These are phyloP conservation scores for Brassica napus DNA, from an alignment of 345 rosid species.

Conservation along the genomic window DNA sequence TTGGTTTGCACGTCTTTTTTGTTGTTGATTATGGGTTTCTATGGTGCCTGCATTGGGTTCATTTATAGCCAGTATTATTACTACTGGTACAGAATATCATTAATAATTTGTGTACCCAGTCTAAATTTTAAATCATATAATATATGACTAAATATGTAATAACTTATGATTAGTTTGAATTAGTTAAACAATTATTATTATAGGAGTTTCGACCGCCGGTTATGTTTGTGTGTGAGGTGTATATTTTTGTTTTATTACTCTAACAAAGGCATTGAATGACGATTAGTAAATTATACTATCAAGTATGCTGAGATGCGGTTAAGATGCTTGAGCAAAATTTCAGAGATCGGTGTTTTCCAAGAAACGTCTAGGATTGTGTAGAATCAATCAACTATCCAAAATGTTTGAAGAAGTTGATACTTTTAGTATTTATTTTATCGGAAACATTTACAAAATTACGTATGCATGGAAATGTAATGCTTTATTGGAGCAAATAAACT, in stretches of 20 bases:
- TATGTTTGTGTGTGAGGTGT: conserved; percentile 19
- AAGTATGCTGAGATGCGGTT: neutral
- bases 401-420: neutral
- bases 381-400: neutral
- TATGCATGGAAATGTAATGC: neutral
- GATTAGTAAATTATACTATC: neutral
- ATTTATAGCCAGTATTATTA: neutral
- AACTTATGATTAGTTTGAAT: conserved; percentile 8
- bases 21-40: neutral
- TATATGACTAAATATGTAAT: neutral
- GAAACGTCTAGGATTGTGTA: neutral
- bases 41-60: conserved; percentile 1
- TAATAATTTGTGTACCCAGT: neutral
- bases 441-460: neutral
- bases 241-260: neutral
- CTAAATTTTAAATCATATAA: neutral
- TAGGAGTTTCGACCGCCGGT: neutral
- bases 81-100: too few relatives aligned
- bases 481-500: too few relatives aligned
- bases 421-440: neutral
- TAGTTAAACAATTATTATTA: neutral
- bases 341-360: neutral
- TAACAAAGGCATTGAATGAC: neutral
- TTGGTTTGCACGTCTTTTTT: neutral
- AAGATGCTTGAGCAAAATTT: neutral